Percentiles rank a stretch among this genome's conserved stretches.
These are phyloP conservation scores for Acanthochlamys bracteata DNA, from an alignment of 106 monocot genomes.

Conservation along the genomic window DNA sequence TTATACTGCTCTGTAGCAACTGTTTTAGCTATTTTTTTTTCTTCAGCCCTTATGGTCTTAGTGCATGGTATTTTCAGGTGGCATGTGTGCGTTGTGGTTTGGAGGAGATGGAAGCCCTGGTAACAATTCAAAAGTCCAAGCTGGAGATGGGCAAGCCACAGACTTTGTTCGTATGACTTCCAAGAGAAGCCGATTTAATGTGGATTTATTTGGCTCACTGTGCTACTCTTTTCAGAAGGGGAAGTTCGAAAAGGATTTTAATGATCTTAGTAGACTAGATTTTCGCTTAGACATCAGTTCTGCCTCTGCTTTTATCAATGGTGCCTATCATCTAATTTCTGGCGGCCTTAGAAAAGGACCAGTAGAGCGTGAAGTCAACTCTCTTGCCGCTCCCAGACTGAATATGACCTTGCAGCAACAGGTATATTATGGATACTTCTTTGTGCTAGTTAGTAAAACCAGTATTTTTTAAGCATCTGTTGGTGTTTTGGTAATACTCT, in stretches of 20 bases:
- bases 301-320: conserved; percentile 43
- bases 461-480: no score
- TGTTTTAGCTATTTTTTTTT: neutral
- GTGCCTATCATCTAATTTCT: conserved; percentile 32
- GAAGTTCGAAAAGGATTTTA: conserved; percentile 64
- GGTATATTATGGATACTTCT: conserved; percentile 22
- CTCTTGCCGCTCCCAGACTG: conserved; percentile 54
- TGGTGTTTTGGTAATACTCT: no score
- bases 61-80: conserved; percentile 33
- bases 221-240: conserved; percentile 60
- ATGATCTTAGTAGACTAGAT: conserved; percentile 70
- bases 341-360: conserved; percentile 13
- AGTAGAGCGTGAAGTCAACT: conserved; percentile 30
- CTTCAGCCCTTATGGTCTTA: neutral
- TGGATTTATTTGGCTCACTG: conserved; percentile 70
- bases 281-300: conserved; percentile 62
- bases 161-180: neutral
- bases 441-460: no score
- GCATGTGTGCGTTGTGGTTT: conserved; percentile 49
- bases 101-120: conserved; percentile 21
- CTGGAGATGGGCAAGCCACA: conserved; percentile 2
- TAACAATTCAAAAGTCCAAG: conserved; percentile 6
- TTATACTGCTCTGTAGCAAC: no score
- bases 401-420: conserved; percentile 75
- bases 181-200: conserved; percentile 37